Base-by-base conservation (phyloP, 2,329 filamentous ascomycete genomes). In the Monilinia vaccinii-corymbosi region DNA sequence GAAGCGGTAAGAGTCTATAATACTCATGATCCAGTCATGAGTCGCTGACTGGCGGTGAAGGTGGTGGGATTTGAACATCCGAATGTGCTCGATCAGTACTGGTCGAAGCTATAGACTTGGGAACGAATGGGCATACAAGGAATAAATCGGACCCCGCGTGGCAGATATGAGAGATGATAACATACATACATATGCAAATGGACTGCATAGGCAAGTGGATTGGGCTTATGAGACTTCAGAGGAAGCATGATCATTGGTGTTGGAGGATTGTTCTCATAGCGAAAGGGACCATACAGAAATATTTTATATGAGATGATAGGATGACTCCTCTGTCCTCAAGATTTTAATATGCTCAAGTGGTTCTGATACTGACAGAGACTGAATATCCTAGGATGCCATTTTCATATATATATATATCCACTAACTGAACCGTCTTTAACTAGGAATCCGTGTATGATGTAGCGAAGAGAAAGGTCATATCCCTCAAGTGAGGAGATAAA, bases 1-100 rank as follows among this genome's bases (percentile, higher is more conserved):
- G 71, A 65, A 72, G 70, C 62, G 71, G 71, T 71, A 45, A 61
- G 67, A 10, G 6, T 44, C 5, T 28, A n/a, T 3, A 16, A 21
- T 13, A 3, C 10, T 10, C n/a, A 8, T 8, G 13, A 16, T 14
- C 32, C 18, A n/a, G 1, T 53, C 13, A 44, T 53, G 23, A 13
- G 4, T 53, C 28, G 2, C 51, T 53, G 13, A 53, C n/a, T 53
- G 51, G 28, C 13, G 51, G 38, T 53, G 25, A 53, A 53, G 51
- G 51, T 53, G 51, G 51, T 18, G 51, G 51, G 16, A 44, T 53
- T 53, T 53, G 38, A 53, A 53, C n/a, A 34, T 44, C 50, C 7
- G 3, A 31, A 53, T 44, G 11, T 11, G 11, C 13, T 53, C 51
- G 18, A 44, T 32, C 28, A 18, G 9, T n/a, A 10, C 7, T 4